These are phyloP conservation scores for Boletus pseudopeckii DNA, from an alignment of 768 basidiomycete genomes.

Conservation along the genomic window DNA sequence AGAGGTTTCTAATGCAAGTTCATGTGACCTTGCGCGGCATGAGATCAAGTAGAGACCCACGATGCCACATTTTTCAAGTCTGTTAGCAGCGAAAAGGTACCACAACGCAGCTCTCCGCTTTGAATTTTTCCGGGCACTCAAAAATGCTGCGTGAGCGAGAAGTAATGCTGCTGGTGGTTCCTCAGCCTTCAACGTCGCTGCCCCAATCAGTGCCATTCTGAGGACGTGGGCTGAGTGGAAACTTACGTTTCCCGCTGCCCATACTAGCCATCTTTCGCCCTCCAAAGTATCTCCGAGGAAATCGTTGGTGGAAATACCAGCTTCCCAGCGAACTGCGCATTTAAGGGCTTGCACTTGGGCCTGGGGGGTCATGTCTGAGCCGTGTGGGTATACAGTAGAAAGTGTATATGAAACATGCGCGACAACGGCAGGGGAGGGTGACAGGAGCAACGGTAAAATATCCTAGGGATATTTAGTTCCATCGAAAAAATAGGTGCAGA, in stretches of 20 bases:
- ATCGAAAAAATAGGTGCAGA: not conserved
- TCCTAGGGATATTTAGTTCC: conserved; percentile 49
- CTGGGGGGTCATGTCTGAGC: conserved; percentile 51
- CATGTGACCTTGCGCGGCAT: not conserved
- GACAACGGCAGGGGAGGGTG: conserved; percentile 60
- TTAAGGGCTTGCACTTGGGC: conserved; percentile 66
- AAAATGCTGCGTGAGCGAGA: conserved; percentile 72
- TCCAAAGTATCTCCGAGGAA: conserved; percentile 58
- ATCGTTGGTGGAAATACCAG: conserved; percentile 53
- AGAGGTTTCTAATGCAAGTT: conserved; percentile 63
- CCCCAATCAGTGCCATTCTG: conserved; percentile 26
- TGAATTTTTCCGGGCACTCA: conserved; percentile 57
- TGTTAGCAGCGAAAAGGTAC: conserved; percentile 74
- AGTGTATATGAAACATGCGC: conserved; percentile 64
- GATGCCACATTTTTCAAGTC: conserved; percentile 80
- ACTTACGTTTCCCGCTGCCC: conserved; percentile 79
- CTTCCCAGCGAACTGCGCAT: conserved; percentile 77
- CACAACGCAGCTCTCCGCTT: conserved; percentile 69
- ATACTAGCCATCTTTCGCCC: conserved; percentile 83
- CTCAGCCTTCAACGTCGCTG: conserved; percentile 57
- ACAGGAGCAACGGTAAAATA: conserved; percentile 68
- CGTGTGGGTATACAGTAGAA: conserved; percentile 41
- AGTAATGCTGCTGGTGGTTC: conserved; percentile 79
- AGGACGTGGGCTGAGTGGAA: not conserved
- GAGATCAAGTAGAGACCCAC: conserved; percentile 43